phyloP scores from a whole-genome alignment of 768 basidiomycete genomes.

The Saitozyma podzolica region DNA sequence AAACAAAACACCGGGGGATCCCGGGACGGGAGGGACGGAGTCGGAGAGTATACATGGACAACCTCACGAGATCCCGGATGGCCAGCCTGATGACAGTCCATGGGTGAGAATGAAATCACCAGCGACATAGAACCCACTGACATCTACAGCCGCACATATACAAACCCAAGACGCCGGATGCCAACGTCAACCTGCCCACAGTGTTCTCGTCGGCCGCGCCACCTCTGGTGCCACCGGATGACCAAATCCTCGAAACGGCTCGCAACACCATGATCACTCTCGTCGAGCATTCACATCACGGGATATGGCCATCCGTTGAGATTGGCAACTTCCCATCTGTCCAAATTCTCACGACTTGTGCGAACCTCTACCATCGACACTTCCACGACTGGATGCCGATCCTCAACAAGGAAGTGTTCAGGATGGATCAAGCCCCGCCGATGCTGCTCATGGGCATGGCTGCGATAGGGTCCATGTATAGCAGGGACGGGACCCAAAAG shows the following conservation, averaged over 20 bases:
- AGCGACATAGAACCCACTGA: neutral
- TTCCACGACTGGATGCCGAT: constrained; percentile 16
- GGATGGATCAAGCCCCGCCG: constrained; percentile 4
- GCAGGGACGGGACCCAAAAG: constrained; percentile 6
- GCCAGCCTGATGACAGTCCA: constrained; percentile 9
- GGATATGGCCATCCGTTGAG: constrained; percentile 11
- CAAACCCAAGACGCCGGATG: constrained; percentile 14
- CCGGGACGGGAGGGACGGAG: neutral
- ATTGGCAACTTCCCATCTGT: constrained; percentile 12
- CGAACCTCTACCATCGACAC: constrained; percentile 14
- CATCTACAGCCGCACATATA: constrained; percentile 7
- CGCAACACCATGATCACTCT: constrained; percentile 3
- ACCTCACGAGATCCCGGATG: constrained; percentile 11
- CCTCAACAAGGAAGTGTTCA: constrained; percentile 5
- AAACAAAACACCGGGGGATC: neutral
- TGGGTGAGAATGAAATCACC: constrained; percentile 7
- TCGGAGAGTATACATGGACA: constrained; percentile 1
- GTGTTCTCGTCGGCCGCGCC: neutral
- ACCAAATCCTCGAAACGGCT: neutral
- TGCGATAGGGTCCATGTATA: constrained; percentile 14
- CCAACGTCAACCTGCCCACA: constrained; percentile 4
- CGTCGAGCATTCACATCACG: constrained; percentile 5
- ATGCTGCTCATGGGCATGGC: constrained; percentile 8
- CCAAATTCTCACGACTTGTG: constrained; percentile 9
- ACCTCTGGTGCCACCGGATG: neutral